Evolutionary conservation across 2,329 filamentous ascomycete species (phyloP), one percentile per base, ranked within the genome.

Genomic region (Alternaria alternata): DNA sequence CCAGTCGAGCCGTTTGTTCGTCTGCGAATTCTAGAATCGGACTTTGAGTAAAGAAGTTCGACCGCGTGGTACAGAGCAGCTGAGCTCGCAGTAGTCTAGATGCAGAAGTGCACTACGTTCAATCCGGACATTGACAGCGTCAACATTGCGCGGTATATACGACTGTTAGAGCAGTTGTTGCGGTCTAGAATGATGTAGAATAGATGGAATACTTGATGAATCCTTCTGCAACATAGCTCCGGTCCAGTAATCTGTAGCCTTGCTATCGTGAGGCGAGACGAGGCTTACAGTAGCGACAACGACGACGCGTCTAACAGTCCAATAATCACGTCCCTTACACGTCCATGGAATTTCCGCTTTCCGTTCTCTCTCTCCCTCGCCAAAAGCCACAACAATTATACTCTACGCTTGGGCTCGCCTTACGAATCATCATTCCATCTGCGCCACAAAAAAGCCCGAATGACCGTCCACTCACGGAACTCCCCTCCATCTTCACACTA

Each of bases 11-110:
- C n/a, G 7, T 6, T 36, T 36, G 14, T 14, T 36, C 32, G 12
- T 36, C 1, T 14, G 32, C 12, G 14, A 6, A 36, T 36, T 36
- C 32, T 16, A 16, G 5, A 36, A 14, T 12, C 14, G 32, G 32
- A 20, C 20, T 20, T 20, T 20, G 20, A 20, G 20, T 20, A 20
- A 20, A 20, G 38, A 24, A 8, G 26, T 34, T 18, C 46, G 20
- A 41, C 57, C n/a, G 53, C 41, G 53, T 51, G 24, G 16, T 22
- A 48, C 42, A 26, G 32, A 30, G 38, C 11, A 46, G 34, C 14
- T 26, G 30, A 49, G 30, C 20, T 26, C 34, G 7, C 5, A 6
- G 32, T 36, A 36, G 12, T 36, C 32, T 6, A 36, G 6, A 16
- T 36, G 2, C 32, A 36, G 12, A 36, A 14, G 14, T 36, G 1